Percentiles rank a stretch among this genome's conserved stretches.
Evolutionary conservation across 2,329 filamentous ascomycete genomes (phyloP).

Genomic region (Colletotrichum aenigma): DNA sequence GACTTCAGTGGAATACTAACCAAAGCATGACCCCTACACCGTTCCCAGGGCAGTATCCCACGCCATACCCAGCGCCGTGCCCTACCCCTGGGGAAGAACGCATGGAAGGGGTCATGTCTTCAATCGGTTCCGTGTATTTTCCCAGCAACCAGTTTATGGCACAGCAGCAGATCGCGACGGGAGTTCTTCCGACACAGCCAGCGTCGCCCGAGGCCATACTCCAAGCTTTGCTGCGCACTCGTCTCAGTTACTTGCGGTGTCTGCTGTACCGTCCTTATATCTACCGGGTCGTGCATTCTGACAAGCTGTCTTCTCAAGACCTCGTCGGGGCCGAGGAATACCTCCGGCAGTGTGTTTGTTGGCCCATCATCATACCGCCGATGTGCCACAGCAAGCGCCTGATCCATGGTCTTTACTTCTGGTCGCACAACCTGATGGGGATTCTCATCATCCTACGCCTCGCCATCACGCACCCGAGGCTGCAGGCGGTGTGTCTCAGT

Average conservation of each 20-base stretch:
- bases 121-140: not conserved
- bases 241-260: constrained; percentile 64
- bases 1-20: not conserved
- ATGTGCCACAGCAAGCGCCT: constrained; percentile 62
- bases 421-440: constrained; percentile 65
- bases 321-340: constrained; percentile 59
- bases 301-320: constrained; percentile 44
- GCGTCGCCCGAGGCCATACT: constrained; percentile 39
- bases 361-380: constrained; percentile 64
- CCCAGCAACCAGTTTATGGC: not conserved
- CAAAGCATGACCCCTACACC: not conserved
- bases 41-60: not conserved
- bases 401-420: constrained; percentile 63
- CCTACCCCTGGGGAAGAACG: not conserved
- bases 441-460: constrained; percentile 62
- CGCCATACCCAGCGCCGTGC: not conserved
- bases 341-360: constrained; percentile 60
- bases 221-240: constrained; percentile 59
- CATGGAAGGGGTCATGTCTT: not conserved
- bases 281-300: constrained; percentile 64
- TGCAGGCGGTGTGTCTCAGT: constrained; percentile 49
- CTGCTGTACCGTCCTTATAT: constrained; percentile 62
- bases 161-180: not conserved
- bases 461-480: constrained; percentile 53
- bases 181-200: not conserved